Conservation (phyloP, 2,329 filamentous ascomycete genomes). For the Dactylonectria macrodidyma region DNA sequence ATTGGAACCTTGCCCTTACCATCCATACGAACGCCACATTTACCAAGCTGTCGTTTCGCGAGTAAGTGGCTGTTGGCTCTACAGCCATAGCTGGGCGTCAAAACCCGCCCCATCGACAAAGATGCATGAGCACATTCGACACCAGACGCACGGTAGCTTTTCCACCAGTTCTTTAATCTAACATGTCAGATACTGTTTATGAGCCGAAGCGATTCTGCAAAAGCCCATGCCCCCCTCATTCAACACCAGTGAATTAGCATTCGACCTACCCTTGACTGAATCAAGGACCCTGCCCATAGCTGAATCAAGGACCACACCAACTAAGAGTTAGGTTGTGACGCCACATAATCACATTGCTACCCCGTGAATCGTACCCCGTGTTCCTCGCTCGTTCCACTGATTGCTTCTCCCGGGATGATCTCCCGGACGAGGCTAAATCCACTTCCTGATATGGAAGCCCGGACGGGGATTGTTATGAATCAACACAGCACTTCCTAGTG, state of each 20-base stretch:
- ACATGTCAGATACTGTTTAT: not conserved
- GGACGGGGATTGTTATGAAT: constrained; percentile 3
- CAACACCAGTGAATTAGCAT: too few species aligned
- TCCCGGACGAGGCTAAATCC: not conserved
- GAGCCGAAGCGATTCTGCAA: too few species aligned
- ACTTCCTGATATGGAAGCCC: not conserved
- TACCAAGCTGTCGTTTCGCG: not conserved
- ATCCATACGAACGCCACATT: not conserved
- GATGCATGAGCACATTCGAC: not conserved
- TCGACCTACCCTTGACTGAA: too few species aligned
- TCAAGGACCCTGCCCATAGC: too few species aligned
- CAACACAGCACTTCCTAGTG: not conserved
- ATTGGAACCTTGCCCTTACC: not conserved
- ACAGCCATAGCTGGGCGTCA: not conserved
- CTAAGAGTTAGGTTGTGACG: too few species aligned
- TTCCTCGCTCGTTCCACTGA: not conserved
- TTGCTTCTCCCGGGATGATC: not conserved
- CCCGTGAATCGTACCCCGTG: too few species aligned
- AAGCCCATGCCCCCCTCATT: not conserved
- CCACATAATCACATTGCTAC: too few species aligned
- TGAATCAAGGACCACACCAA: too few species aligned
- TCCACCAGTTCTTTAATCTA: not conserved
- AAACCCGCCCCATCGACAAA: not conserved
- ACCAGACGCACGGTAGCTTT: not conserved
- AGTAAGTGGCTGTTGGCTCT: not conserved